Evolutionary conservation across 1,284 basidiomycete species (phyloP).

Genomic region (Takashimella koratensis): DNA sequence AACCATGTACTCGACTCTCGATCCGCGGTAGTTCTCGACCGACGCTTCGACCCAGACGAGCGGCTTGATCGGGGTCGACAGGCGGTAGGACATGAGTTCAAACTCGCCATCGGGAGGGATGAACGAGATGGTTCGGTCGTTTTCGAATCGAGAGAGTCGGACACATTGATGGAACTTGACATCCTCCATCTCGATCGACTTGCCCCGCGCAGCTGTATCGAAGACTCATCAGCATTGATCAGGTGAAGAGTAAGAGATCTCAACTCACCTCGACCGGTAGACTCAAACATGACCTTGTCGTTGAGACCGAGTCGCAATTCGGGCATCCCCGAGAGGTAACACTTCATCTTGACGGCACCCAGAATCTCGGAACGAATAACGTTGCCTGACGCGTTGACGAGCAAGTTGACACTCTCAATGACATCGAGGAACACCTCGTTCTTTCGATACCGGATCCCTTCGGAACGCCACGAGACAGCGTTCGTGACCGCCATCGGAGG

Average conservation of each 20-base stretch:
- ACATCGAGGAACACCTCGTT: constrained; percentile 99
- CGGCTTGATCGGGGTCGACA: constrained; percentile 95
- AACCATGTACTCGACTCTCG: constrained; percentile 95
- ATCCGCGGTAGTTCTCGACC: constrained; percentile 90
- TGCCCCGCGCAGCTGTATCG: constrained; percentile 77
- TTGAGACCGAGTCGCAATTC: constrained; percentile 93
- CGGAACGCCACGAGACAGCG: constrained; percentile 96
- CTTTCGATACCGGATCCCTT: constrained; percentile 96
- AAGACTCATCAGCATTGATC: constrained; percentile 3
- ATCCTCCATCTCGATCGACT: constrained; percentile 99
- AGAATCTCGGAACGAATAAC: constrained; percentile 97
- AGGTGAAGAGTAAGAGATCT: too few relatives aligned
- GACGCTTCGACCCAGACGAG: constrained; percentile 97
- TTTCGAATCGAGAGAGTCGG: constrained; percentile 97
- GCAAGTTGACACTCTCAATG: constrained; percentile 92
- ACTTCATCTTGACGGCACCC: constrained; percentile 99
- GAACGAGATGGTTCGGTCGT: constrained; percentile 98
- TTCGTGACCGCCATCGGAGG: constrained; percentile 98
- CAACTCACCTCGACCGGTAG: constrained; percentile 83
- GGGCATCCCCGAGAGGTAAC: constrained; percentile 98
- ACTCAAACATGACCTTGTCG: constrained; percentile 99
- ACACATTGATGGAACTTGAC: constrained; percentile 99
- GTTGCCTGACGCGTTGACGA: constrained; percentile 95
- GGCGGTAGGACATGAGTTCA: constrained; percentile 94
- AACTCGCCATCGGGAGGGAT: constrained; percentile 99